Evolutionary conservation across 306 rosid species (phyloP).

Genomic region (Elaeagnus macrophylla): DNA sequence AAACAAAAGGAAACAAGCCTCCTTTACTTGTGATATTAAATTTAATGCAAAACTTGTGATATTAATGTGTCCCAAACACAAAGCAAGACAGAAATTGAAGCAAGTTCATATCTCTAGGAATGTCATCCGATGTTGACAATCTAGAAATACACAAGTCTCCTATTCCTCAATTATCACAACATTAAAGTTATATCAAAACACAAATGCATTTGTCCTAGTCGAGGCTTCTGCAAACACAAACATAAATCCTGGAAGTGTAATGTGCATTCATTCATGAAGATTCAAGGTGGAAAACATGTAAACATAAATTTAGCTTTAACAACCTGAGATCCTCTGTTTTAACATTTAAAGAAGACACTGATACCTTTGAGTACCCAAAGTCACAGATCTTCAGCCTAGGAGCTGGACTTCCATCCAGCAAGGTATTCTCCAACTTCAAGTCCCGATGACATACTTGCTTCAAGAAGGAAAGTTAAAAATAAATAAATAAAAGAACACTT

Average conservation of each 20-base stretch:
- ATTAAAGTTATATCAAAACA: too few species aligned
- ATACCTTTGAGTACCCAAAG: slow-evolving; percentile 93
- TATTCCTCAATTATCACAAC: too few species aligned
- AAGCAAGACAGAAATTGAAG: too few species aligned
- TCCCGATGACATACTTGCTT: slow-evolving; percentile 98
- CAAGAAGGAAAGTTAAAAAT: slow-evolving; percentile 21
- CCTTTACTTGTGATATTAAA: too few species aligned
- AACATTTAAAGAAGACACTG: background rate
- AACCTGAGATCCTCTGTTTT: background rate
- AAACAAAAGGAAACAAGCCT: too few species aligned
- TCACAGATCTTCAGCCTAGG: slow-evolving; percentile 88
- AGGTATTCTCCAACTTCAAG: slow-evolving; percentile 87
- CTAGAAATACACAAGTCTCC: too few species aligned
- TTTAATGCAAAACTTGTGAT: too few species aligned
- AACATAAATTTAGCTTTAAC: background rate
- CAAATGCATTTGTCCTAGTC: too few species aligned
- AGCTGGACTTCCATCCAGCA: slow-evolving; percentile 85
- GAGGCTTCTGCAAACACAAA: too few species aligned
- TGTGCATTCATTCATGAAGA: background rate
- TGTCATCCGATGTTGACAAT: too few species aligned
- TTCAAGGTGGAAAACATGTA: background rate
- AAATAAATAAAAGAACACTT: background rate
- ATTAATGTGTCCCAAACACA: too few species aligned
- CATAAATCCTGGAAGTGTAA: background rate
- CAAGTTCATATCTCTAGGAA: too few species aligned